A percentile compares a stretch with the other conserved stretches of the same genome.
Conservation (phyloP, 495 filamentous ascomycete genomes). For the Amphirosellinia nigrospora region DNA sequence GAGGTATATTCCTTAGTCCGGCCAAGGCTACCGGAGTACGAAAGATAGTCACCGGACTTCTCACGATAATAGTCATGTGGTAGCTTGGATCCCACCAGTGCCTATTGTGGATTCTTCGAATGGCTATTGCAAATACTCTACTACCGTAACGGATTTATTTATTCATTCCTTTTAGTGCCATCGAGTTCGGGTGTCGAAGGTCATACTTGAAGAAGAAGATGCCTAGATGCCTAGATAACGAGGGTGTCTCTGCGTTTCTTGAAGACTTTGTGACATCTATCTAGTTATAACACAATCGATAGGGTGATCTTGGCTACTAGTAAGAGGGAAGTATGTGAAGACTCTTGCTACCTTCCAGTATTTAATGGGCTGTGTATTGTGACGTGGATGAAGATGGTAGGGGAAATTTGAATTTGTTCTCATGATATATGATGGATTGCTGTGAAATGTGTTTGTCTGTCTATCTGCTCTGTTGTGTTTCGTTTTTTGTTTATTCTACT, state of each 20-base stretch:
- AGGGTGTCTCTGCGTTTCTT: neutral
- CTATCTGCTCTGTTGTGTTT: neutral
- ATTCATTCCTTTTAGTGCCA: neutral
- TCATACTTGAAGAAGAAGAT: neutral
- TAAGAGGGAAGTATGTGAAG: neutral
- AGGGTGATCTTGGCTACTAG: neutral
- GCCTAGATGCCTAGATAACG: neutral
- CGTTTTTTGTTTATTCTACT: neutral
- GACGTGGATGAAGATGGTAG: no score
- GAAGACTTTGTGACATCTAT: neutral
- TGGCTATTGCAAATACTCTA: neutral
- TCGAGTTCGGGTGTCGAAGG: neutral
- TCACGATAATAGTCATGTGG: neutral
- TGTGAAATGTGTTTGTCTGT: no score
- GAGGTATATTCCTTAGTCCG: neutral
- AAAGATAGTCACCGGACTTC: constrained; percentile 4
- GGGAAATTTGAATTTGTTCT: neutral
- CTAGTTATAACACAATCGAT: neutral
- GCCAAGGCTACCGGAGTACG: neutral
- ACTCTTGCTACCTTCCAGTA: neutral
- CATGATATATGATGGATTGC: neutral
- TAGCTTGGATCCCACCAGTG: neutral
- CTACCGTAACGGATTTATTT: neutral
- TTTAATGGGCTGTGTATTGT: neutral
- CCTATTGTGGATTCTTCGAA: neutral